A percentile compares a stretch with the other conserved stretches of the same genome.
These are phyloP conservation scores for Luffa aegyptiaca DNA, from an alignment of 306 rosid genomes.

Conservation along the genomic window DNA sequence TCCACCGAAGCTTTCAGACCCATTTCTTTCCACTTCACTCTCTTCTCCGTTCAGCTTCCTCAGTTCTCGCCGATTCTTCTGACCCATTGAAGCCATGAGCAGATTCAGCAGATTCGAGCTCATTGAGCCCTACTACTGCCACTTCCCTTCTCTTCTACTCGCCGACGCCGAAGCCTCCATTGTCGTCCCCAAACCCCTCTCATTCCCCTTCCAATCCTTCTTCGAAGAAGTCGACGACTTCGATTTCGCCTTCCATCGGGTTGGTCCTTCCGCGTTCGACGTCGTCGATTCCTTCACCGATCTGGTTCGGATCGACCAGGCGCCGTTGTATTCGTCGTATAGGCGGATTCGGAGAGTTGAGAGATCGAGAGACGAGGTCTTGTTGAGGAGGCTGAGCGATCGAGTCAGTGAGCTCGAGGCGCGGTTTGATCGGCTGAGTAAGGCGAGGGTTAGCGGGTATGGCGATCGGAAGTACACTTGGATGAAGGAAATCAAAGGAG, in stretches of 20 bases:
- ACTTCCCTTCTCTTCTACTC: conserved; percentile 21
- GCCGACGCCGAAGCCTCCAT: conserved; percentile 43
- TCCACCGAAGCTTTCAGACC: background rate
- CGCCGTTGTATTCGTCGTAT: conserved; percentile 24
- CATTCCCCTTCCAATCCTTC: conserved; percentile 51
- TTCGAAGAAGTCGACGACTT: conserved; percentile 26
- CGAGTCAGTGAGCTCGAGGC: conserved; percentile 62
- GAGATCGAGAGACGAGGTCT: conserved; percentile 26
- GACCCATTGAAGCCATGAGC: conserved; percentile 33
- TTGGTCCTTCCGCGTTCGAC: conserved; percentile 16
- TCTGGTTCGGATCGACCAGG: conserved; percentile 34
- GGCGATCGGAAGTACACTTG: conserved; percentile 70
- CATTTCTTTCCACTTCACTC: background rate
- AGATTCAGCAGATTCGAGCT: conserved; percentile 44
- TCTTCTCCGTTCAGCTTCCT: conserved; percentile 1
- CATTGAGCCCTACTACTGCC: conserved; percentile 25
- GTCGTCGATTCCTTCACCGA: conserved; percentile 32
- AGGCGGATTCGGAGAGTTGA: conserved; percentile 38
- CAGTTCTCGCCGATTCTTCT: conserved; percentile 17
- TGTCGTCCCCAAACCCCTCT: conserved; percentile 21
- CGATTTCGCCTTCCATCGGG: conserved; percentile 14
- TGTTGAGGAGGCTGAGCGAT: conserved; percentile 42
- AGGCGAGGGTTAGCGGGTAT: conserved; percentile 9
- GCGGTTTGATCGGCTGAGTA: conserved; percentile 43
- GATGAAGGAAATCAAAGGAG: conserved; percentile 69